Evolutionary conservation across 139 green algal species (phyloP).

Genomic region (Chlorella ohadii): DNA sequence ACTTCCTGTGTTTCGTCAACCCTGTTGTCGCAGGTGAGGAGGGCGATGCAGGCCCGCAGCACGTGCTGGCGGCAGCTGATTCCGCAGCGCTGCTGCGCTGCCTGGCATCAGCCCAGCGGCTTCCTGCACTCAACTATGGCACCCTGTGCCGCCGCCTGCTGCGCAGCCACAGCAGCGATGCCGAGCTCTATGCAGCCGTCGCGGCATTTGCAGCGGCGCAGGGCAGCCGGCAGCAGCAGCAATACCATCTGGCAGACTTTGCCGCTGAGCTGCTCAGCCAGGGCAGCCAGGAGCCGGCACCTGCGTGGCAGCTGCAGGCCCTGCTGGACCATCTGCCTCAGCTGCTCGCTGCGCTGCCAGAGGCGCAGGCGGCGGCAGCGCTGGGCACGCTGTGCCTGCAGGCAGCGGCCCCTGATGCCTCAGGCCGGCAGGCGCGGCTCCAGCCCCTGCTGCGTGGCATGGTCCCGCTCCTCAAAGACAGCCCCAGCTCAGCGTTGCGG

Average conservation of each 20-base stretch:
- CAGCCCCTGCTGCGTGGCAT: not conserved
- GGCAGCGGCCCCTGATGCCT: no score
- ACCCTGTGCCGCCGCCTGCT: conserved; percentile 15
- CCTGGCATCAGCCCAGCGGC: conserved; percentile 3
- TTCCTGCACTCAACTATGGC: conserved; percentile 20
- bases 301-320: not conserved
- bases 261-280: conserved; percentile 1
- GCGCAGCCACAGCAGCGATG: not conserved
- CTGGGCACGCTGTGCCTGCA: conserved; percentile 13
- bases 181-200: conserved; percentile 8
- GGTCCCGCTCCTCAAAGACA: not conserved
- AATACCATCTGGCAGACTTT: conserved; percentile 11
- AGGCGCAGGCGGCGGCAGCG: conserved; percentile 4
- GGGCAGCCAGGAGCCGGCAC: not conserved
- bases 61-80: conserved; percentile 4
- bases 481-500: no score
- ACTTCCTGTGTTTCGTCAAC: no score
- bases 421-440: not conserved
- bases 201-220: not conserved
- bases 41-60: no score
- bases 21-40: no score
- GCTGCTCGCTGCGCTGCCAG: conserved; percentile 30
- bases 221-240: conserved; percentile 15
- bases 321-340: conserved; percentile 2
- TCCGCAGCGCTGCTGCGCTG: conserved; percentile 29